Base-by-base conservation (phyloP, 768 basidiomycete species). In the Obba rivulosa region DNA sequence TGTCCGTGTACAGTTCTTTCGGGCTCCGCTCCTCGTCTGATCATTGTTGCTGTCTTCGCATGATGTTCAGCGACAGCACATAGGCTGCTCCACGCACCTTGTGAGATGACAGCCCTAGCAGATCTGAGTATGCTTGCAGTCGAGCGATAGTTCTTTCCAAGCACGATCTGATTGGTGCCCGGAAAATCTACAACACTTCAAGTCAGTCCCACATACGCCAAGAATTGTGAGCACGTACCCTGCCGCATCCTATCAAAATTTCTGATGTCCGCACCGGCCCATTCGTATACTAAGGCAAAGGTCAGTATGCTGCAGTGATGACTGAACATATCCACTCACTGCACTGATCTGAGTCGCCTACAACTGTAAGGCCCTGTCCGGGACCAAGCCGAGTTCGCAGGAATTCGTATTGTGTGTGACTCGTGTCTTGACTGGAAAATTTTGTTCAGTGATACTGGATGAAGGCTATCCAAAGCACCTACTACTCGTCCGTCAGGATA, bases 331-430 rank as follows among this genome's bases (percentile, higher is more conserved):
- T 7, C 8, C 11, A 44, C 72, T 25, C 54, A 83, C 85, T 92
- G 0, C 88, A 90, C 61, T 94, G 92, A 63, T 94, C 92, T 0
- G 92, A 91, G 66, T 94, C 92, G 0, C 92, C 92, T 2, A 94
- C 90, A 35, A 93, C 77, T 3, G 85, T 90, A 22, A 92, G 71
- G 51, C 81, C 79, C 22, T 71, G 65, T 25, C 68, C 66, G 3
- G 65, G 57, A 13, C 69, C 57, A 0, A 82, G 85, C 43, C 93
- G 78, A 3, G 74, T 68, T 51, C 70, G 74, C 83, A 92, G 85
- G 20, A 93, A 76, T 48, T 84, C 75, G 62, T 92, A 93, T 62
- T 93, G 91, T n/a, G 80, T 80, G 3, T 69, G 75, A 55, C 91
- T 92, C 1, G 89, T 92, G 63, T 93, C 90, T 66, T 91, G 80